Base-by-base conservation (phyloP, 139 green algal species). In the Chlamydomonas sphaeroides region DNA sequence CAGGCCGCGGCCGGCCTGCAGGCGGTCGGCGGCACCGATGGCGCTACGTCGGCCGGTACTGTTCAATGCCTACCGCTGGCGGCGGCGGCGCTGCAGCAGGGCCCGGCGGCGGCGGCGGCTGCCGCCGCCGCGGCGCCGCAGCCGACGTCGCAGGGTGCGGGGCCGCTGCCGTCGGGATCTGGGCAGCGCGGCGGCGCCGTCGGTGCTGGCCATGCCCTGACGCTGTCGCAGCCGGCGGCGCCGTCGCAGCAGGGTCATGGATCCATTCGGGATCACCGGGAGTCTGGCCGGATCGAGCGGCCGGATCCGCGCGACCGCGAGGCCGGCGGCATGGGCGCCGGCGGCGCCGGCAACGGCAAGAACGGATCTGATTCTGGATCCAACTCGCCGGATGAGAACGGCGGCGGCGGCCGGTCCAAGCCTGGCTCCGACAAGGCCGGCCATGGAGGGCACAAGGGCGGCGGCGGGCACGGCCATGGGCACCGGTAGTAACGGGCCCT, bases 331-430 rank as follows among this genome's bases (percentile, higher is more conserved):
- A 33, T 80, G 28, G 67, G 18, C 38, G 56, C 59, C 70, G 20
- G 26, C n/a, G 33, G 38, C 56, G 78, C 59, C 20, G 57, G 73
- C 65, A 78, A 77, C 38, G 68, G 61, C 39, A 89, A 89, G 77
- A 91, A 90, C 53, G 88, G 90, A 68, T 90, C 84, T 15, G 88
- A 92, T 70, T 88, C 74, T 32, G 90, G 90, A 28, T 89, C 78
- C 62, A 93, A 92, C 85, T 89, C 84, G 26, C 89, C 89, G 2
- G 89, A 88, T 56, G 80, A 89, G 72, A 86, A 80, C 36, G 74
- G 83, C 6, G 68, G 80, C 42, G 59, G 59, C 32, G 59, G 74
- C 23, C 42, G 42, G 25, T 42, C 32, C 32, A 82, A 82, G 75
- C 32, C 30, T 18, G 72, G 17, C 11, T 32, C 26, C 2, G 75